Evolutionary conservation across 371 early-diverging fungal species (phyloP), one percentile per base, ranked within the genome.

Genomic region (Mycotypha africana): DNA sequence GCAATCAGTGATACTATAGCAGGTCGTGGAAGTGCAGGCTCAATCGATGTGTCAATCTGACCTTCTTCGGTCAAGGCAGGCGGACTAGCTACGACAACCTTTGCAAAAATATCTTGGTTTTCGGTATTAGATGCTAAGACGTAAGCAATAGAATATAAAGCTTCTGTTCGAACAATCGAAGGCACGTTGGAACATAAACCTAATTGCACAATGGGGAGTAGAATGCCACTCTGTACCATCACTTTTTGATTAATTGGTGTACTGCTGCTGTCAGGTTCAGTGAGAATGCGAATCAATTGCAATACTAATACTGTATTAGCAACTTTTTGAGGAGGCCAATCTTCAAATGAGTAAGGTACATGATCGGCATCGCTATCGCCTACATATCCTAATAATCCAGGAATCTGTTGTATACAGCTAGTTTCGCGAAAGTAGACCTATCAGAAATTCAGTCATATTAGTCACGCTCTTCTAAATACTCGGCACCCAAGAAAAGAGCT

Each of bases 381-480:
- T 6, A 80, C 79, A 49, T 69, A 80, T 10, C 78, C 79, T 9
- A 90, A 66, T 30, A 90, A 49, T 2, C 73, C 74, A 2, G 88
- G 88, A 15, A 95, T 85, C 28, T 83, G 80, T 46, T 92, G 89
- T 44, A 95, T 91, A 51, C 93, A 91, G 42, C 91, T 89, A 20
- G 92, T 88, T 68, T 97, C 98, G 22, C 97, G 88, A 62, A 97
- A 97, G 52, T 90, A 88, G 52, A 88, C 92, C 86, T 56, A 37
- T n/a, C 19, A 25, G 4, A 28, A 8, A n/a, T n/a, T n/a, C n/a
- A n/a, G n/a, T n/a, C n/a, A 28, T 28, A 28, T 8, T 28, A 8
- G 30, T 28, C 30, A 28, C 30, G 8, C 30, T 8, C 12, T 17
- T 14, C 9, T 8, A 34, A 34, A 4, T 16, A 12, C 19, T 41